Percentiles rank a stretch among this genome's conserved stretches.
Conservation (phyloP, 306 rosid species). For the Corylus heterophylla region DNA sequence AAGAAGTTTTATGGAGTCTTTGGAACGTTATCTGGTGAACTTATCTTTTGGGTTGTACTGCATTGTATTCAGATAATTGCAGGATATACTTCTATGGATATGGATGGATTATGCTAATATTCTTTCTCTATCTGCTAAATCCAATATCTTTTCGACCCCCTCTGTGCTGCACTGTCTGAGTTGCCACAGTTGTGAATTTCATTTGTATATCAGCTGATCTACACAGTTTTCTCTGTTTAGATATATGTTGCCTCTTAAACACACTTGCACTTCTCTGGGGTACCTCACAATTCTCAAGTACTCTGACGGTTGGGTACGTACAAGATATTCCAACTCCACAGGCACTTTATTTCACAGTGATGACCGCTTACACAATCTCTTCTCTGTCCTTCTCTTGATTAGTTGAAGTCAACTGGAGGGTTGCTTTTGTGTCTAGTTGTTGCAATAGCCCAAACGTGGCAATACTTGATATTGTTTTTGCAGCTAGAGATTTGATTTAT, state of each 20-base stretch:
- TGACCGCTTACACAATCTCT: neutral
- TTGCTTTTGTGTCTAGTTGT: neutral
- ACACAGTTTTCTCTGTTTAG: neutral
- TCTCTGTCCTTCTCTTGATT: slow-evolving; percentile 2
- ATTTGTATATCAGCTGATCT: neutral
- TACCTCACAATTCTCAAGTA: neutral
- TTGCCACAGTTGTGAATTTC: neutral
- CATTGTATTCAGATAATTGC: neutral
- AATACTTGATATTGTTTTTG: neutral
- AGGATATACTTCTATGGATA: neutral
- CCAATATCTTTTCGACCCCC: neutral
- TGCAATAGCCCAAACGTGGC: neutral
- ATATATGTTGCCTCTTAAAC: neutral
- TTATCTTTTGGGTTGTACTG: neutral
- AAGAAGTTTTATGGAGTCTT: neutral
- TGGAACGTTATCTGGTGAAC: neutral
- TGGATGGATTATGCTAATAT: neutral
- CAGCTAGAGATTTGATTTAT: neutral
- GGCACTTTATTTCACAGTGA: neutral
- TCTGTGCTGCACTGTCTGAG: neutral
- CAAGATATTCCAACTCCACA: neutral
- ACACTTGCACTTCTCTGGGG: neutral
- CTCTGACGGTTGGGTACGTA: neutral
- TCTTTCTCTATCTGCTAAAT: neutral
- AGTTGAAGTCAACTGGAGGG: neutral